Base-by-base conservation (phyloP, 805 yeast species). In the Zygotorulaspora chibaensis region DNA sequence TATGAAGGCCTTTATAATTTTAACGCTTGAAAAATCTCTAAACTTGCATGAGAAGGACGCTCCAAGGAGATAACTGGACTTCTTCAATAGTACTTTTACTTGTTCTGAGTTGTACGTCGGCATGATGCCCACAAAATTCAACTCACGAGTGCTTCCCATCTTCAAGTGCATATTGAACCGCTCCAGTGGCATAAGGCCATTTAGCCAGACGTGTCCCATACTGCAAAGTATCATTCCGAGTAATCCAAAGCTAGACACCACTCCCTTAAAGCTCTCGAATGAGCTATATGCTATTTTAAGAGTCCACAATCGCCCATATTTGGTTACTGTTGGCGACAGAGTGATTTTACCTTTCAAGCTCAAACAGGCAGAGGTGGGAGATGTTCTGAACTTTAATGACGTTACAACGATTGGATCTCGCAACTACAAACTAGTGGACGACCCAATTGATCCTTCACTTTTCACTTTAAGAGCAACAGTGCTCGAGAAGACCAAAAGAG, bases 291-390 rank as follows among this genome's bases (percentile, higher is more conserved):
- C 98, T 38, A 74, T 87, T 8, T 76, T 91, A 54, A 81, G 79
- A 55, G 77, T 93, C 31, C 93, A 88, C 70, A 80, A 83, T 66
- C 81, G 88, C 66, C 87, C 93, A 35, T 89, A 87, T 60, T 71
- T 93, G 50, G 93, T 93, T 13, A 89, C 98, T 20, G 79, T 83
- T 54, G 99, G 99, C 17, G 99, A 93, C 65, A 77, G 74, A 53
- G 77, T 93, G 42, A 76, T 81, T 18, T 67, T 93, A 33, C 96
- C 97, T 2, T 90, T 79, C 66, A 77, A 80, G 52, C 62, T 93
- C 72, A 83, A 81, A 57, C 77, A 80, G 43, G 93, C 84, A 9
- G 74, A 81, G 42, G 82, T 91, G 3, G 99, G 99, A 15, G 96
- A 90, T 65, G 72, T 73, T n/a, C 71, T 93, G 42, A 69, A 74